Percentiles rank a stretch among this genome's conserved stretches.
phyloP scores from a whole-genome alignment of 2,329 filamentous ascomycete genomes.

The Ceratocystis cacaofunesta region DNA sequence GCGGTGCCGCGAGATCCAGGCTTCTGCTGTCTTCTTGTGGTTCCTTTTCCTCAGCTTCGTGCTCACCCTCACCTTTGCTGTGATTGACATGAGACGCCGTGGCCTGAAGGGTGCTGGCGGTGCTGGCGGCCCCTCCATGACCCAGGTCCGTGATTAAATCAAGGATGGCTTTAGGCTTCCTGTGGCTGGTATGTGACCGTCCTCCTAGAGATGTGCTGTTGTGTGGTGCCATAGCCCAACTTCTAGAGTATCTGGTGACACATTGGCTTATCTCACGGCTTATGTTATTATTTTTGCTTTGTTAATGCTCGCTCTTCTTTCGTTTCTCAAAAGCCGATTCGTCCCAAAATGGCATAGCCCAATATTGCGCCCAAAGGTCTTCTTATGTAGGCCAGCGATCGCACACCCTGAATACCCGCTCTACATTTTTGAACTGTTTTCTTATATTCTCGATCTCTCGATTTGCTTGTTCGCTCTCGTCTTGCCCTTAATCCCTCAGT shows the following conservation, averaged over 20 bases:
- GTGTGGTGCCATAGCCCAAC: not conserved
- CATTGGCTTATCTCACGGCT: too few relatives aligned
- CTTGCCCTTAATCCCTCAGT: not conserved
- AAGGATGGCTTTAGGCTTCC: not conserved
- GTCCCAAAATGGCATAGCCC: not conserved
- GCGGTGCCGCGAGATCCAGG: conserved; percentile 62
- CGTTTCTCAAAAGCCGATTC: not conserved
- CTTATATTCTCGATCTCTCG: not conserved
- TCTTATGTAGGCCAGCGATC: too few relatives aligned
- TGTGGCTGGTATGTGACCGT: not conserved
- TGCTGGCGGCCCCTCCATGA: conserved; percentile 37
- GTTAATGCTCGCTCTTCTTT: not conserved
- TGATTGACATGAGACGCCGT: conserved; percentile 38
- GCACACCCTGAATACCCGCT: not conserved
- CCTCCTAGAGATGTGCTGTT: not conserved
- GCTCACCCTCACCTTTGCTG: conserved; percentile 40
- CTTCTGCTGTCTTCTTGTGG: conserved; percentile 62
- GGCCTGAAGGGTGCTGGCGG: conserved; percentile 30
- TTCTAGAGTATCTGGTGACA: not conserved
- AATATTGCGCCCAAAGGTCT: too few relatives aligned
- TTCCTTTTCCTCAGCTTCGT: conserved; percentile 54
- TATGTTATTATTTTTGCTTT: not conserved
- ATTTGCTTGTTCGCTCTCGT: not conserved
- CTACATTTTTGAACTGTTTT: not conserved
- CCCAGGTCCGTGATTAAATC: conserved; percentile 37